A percentile compares a stretch with the other conserved stretches of the same genome.
Evolutionary conservation across 345 rosid species (phyloP).

Genomic region (Reutealis trisperma): DNA sequence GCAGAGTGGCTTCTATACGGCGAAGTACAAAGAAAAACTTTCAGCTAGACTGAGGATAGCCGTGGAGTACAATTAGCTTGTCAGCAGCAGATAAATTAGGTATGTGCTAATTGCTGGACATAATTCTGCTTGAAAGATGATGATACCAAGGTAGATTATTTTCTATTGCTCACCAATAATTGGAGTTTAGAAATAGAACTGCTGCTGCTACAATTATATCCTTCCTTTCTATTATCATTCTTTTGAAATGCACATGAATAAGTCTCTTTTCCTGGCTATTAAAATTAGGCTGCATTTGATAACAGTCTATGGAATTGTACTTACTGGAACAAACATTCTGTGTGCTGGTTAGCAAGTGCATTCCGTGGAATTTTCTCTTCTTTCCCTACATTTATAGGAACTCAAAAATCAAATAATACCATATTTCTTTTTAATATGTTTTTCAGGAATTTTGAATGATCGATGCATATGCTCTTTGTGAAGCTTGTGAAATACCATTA

Average conservation of each 20-base stretch:
- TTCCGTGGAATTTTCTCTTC: not conserved
- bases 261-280: not conserved
- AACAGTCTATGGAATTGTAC: not conserved
- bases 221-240: not conserved
- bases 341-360: not conserved
- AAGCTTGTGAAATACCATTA: constrained; percentile 30
- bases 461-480: constrained; percentile 38
- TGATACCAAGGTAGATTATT: not conserved
- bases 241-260: not conserved
- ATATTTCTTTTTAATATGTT: not conserved
- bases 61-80: constrained; percentile 25
- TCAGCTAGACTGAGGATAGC: constrained; percentile 36
- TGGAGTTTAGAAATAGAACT: not conserved
- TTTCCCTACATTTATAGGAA: not conserved
- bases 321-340: not conserved
- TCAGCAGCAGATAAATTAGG: constrained; percentile 41
- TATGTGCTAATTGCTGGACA: not conserved
- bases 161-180: not conserved
- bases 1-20: constrained; percentile 49
- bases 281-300: too few species aligned
- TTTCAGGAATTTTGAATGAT: constrained; percentile 46
- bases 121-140: not conserved
- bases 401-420: not conserved
- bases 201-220: not conserved
- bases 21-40: constrained; percentile 40